Evolutionary conservation across 1,139 yeast species (phyloP).

Genomic region (Dujonia santamariae): DNA sequence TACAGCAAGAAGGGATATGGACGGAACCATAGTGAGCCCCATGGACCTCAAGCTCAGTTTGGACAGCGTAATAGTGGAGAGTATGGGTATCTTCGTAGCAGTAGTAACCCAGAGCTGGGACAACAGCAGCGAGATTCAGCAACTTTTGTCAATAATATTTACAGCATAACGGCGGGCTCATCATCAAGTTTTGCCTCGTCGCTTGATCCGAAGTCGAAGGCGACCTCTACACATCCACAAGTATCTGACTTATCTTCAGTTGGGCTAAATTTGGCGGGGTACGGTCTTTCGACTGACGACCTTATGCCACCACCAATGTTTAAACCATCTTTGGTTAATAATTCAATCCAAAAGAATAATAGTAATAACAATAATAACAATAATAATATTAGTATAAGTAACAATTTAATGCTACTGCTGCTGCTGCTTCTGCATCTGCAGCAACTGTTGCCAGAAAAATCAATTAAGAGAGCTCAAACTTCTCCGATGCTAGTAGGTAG

Average conservation of each 20-base stretch:
- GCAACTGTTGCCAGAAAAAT: background rate
- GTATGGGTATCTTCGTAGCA: conserved; percentile 2
- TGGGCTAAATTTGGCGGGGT: conserved; percentile 23
- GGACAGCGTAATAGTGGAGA: conserved; percentile 4
- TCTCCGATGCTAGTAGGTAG: background rate
- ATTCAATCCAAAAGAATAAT: conserved; percentile 1
- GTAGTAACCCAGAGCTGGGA: background rate
- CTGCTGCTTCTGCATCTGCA: too few relatives aligned
- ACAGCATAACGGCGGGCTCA: conserved; percentile 14
- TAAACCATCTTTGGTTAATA: conserved; percentile 2
- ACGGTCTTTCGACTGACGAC: conserved; percentile 26
- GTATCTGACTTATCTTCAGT: conserved; percentile 11
- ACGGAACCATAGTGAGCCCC: conserved; percentile 4
- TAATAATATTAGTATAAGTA: background rate
- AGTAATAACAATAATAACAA: conserved; percentile 1
- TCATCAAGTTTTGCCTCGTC: conserved; percentile 21
- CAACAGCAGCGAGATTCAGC: background rate
- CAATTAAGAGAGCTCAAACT: conserved; percentile 1
- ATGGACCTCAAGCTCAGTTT: conserved; percentile 1
- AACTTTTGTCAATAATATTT: conserved; percentile 1
- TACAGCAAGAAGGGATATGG: conserved; percentile 3
- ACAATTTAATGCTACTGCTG: too few relatives aligned
- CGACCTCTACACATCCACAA: conserved; percentile 7
- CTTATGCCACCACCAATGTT: conserved; percentile 21
- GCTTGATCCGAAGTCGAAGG: conserved; percentile 27